Base-by-base conservation (phyloP, 345 rosid species). In the Heritiera littoralis region DNA sequence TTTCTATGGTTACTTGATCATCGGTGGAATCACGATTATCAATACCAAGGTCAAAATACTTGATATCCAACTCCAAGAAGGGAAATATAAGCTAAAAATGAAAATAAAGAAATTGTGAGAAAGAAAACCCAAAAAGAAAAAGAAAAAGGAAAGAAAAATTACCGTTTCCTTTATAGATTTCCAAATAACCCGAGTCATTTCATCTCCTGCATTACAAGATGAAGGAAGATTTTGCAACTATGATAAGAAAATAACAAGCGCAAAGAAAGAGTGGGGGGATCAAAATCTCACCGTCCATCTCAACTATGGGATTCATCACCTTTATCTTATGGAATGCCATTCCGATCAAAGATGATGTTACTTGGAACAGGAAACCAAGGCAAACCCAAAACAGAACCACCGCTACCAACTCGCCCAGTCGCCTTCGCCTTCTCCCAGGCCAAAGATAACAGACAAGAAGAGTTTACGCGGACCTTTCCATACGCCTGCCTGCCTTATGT, bases 101-200 rank as follows among this genome's bases (percentile, higher is more conserved):
- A 79, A 54, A 78, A 2, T 40, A 52, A 32, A 48, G 67, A 6
- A 15, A 2, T 7, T 15, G 9, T 61, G 20, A 43, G 2, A 2
- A 41, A 41, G 4, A 43, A 7, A 9, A 60, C 51, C 54, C 7
- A 8, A 58, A 13, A 48, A 14, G 9, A 46, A 68, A 38, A 14
- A 6, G 14, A 61, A 3, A 32, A 40, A 68, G 13, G 49, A 71
- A 61, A 5, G 58, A 9, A 6, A 51, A 32, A 60, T 63, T 68
- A 92, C 95, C 93, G 90, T 90, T 7, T 92, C 92, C 89, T 92
- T 92, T 52, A 92, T 92, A 17, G 89, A 85, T 76, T 87, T 79
- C 95, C 95, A 92, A 74, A 92, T 81, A 72, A 92, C 80, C 23
- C 95, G 86, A 67, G 95, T 90, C 95, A 92, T 90, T 86, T 92